Conservation (phyloP, 2,329 filamentous ascomycete species). For the Nemania diffusa region DNA sequence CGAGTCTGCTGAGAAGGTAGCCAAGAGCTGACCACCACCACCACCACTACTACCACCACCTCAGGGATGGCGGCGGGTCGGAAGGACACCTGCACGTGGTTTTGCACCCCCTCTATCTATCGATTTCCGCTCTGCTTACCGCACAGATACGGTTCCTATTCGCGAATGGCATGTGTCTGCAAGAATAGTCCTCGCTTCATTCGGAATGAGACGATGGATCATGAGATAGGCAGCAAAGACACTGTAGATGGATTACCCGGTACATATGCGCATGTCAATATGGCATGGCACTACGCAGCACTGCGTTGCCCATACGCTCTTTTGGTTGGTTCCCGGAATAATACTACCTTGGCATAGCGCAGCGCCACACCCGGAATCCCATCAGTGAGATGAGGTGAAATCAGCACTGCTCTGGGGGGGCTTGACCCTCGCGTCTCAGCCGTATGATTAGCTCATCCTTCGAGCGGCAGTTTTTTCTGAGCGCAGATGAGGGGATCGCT, state of each 20-base stretch:
- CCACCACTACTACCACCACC: too few species aligned
- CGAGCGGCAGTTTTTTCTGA: slow-evolving; percentile 2
- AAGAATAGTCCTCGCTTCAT: slow-evolving; percentile 4
- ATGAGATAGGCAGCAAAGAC: not conserved
- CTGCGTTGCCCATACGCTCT: not conserved
- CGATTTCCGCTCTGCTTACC: slow-evolving; percentile 6
- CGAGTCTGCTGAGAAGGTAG: slow-evolving; percentile 2
- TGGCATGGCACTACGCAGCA: slow-evolving; percentile 6
- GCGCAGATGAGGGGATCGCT: not conserved
- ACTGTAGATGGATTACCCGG: not conserved
- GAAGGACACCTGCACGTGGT: slow-evolving; percentile 29
- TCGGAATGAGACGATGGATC: slow-evolving; percentile 10
- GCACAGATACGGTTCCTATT: not conserved
- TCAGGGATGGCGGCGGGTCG: slow-evolving; percentile 27
- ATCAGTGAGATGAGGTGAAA: slow-evolving; percentile 8
- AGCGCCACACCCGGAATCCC: slow-evolving; percentile 21
- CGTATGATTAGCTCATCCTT: slow-evolving; percentile 34
- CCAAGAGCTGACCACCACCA: slow-evolving; percentile 32
- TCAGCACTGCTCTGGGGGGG: not conserved
- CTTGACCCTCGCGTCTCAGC: slow-evolving; percentile 27
- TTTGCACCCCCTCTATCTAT: slow-evolving; percentile 6
- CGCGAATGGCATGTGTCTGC: slow-evolving; percentile 1
- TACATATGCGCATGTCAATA: not conserved
- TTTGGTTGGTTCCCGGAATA: slow-evolving; percentile 10
- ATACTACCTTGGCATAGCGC: slow-evolving; percentile 16